A percentile compares a stretch with the other conserved stretches of the same genome.
Conservation (phyloP, 805 yeast genomes). For the Candida pseudofarinosa region DNA sequence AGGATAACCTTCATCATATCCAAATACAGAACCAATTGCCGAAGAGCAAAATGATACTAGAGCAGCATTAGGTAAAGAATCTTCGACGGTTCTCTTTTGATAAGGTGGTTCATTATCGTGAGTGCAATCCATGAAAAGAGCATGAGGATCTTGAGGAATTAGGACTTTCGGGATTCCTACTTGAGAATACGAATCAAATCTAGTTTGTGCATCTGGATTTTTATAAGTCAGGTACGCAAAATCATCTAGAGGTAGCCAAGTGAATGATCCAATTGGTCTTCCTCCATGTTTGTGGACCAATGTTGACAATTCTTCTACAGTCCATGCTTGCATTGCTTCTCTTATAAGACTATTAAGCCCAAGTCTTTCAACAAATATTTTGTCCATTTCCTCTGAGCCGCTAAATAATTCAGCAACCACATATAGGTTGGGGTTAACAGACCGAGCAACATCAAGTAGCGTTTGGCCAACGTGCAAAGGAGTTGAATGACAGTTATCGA, state of each 20-base stretch:
- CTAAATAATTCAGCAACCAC: constrained; percentile 93
- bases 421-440: constrained; percentile 77
- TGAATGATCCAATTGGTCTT: constrained; percentile 87
- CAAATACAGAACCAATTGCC: constrained; percentile 91
- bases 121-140: constrained; percentile 95
- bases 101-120: constrained; percentile 91
- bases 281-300: constrained; percentile 93
- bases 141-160: constrained; percentile 77
- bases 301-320: constrained; percentile 79
- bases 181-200: constrained; percentile 48
- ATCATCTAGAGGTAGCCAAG: constrained; percentile 73
- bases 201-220: constrained; percentile 25
- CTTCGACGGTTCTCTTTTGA: constrained; percentile 89
- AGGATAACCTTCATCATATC: constrained; percentile 92
- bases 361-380: constrained; percentile 81
- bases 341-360: constrained; percentile 87
- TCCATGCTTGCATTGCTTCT: constrained; percentile 97
- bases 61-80: constrained; percentile 92
- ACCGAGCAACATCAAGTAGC: constrained; percentile 82
- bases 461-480: constrained; percentile 93
- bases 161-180: constrained; percentile 65
- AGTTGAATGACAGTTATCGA: constrained; percentile 95
- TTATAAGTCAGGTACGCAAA: constrained; percentile 61
- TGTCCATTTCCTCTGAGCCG: constrained; percentile 89
- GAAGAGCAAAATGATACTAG: constrained; percentile 88